These are phyloP conservation scores for Avicennia marina DNA, from an alignment of 257 asterid genomes.

Conservation along the genomic window DNA sequence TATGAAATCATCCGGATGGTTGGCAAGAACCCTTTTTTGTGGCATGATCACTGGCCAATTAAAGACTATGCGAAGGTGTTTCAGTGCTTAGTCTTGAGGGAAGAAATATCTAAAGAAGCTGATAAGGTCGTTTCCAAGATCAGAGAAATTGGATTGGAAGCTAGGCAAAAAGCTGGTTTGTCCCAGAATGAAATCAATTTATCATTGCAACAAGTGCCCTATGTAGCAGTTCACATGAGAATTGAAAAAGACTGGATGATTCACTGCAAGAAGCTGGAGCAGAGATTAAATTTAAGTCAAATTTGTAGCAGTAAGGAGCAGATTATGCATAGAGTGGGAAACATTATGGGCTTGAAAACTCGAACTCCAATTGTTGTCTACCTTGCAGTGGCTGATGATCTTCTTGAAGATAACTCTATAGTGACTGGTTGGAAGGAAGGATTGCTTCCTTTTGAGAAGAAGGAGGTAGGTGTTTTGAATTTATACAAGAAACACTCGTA, in stretches of 20 bases:
- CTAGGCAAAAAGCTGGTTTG: slow-evolving; percentile 11
- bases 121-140: slow-evolving; percentile 52
- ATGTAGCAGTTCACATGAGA: slow-evolving; percentile 90
- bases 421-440: slow-evolving; percentile 73
- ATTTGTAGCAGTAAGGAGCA: slow-evolving; percentile 80
- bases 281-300: slow-evolving; percentile 49
- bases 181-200: neutral
- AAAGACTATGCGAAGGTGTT: slow-evolving; percentile 78
- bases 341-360: slow-evolving; percentile 45
- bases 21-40: slow-evolving; percentile 86
- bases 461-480: slow-evolving; percentile 56
- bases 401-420: slow-evolving; percentile 68
- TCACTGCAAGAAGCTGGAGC: slow-evolving; percentile 86
- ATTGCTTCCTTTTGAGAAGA: slow-evolving; percentile 69
- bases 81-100: slow-evolving; percentile 66
- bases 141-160: slow-evolving; percentile 37
- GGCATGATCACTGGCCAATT: slow-evolving; percentile 96
- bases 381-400: slow-evolving; percentile 87
- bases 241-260: slow-evolving; percentile 96
- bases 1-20: slow-evolving; percentile 45
- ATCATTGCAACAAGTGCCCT: slow-evolving; percentile 30
- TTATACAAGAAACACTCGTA: slow-evolving; percentile 63
- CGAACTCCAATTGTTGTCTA: slow-evolving; percentile 54
- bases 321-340: slow-evolving; percentile 64
- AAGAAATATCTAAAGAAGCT: slow-evolving; percentile 66